phyloP scores from a whole-genome alignment of 2,329 filamentous ascomycete species.

The Colletotrichum lupini region DNA sequence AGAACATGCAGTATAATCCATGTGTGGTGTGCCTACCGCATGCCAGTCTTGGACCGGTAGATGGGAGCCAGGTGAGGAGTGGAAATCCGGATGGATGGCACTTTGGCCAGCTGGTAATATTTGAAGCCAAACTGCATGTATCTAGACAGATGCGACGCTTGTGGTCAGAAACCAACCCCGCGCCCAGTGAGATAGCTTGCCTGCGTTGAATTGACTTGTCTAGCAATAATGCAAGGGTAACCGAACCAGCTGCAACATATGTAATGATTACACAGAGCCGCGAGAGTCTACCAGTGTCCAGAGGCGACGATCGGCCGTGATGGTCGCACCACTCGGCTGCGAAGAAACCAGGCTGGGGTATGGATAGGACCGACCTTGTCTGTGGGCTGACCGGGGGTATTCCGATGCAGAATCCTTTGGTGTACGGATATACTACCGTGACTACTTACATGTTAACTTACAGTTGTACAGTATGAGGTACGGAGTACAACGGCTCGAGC shows the following conservation, averaged over 20 bases:
- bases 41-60: too few species aligned
- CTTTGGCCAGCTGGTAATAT: neutral
- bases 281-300: neutral
- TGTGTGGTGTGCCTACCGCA: too few species aligned
- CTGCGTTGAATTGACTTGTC: too few species aligned
- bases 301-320: neutral
- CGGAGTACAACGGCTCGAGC: neutral
- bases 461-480: neutral
- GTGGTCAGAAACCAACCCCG: neutral
- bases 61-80: too few species aligned
- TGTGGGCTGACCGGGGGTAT: neutral
- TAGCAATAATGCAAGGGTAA: neutral
- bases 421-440: neutral
- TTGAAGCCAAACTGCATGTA: neutral
- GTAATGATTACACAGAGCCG: too few species aligned
- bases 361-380: neutral
- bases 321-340: conserved; percentile 1
- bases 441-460: neutral
- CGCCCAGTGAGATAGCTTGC: too few species aligned
- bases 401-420: conserved; percentile 1
- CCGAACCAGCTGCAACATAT: too few species aligned
- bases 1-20: too few species aligned
- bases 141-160: neutral
- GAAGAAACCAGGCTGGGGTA: neutral
- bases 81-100: too few species aligned